Evolutionary conservation across 495 filamentous ascomycete genomes (phyloP).

Genomic region (Bombardia bombarda): DNA sequence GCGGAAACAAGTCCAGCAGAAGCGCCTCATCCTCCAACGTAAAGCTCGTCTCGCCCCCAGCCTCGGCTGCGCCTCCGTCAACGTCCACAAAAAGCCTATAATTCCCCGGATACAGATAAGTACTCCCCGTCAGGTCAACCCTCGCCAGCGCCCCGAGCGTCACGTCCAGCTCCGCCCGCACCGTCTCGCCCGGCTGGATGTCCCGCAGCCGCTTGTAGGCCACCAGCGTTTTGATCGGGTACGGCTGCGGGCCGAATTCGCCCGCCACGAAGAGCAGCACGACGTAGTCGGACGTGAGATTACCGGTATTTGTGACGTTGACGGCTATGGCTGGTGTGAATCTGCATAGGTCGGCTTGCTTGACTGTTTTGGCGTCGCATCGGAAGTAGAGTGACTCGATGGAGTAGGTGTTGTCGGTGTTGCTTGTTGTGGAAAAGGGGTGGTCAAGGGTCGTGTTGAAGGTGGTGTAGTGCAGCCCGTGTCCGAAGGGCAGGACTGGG

Average conservation of each 20-base stretch:
- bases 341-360: constrained; percentile 35
- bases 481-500: constrained; percentile 40
- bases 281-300: constrained; percentile 49
- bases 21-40: constrained; percentile 32
- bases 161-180: constrained; percentile 36
- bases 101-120: constrained; percentile 55
- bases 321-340: constrained; percentile 33
- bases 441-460: constrained; percentile 43
- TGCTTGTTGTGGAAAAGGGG: constrained; percentile 19
- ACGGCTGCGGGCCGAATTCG: constrained; percentile 48
- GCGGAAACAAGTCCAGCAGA: constrained; percentile 20
- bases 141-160: constrained; percentile 53
- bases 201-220: constrained; percentile 47
- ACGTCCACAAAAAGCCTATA: constrained; percentile 56
- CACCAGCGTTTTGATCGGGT: constrained; percentile 57
- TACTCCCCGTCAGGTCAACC: constrained; percentile 49
- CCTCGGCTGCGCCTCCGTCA: constrained; percentile 30
- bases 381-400: constrained; percentile 23
- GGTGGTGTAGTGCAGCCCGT: constrained; percentile 40
- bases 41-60: constrained; percentile 29
- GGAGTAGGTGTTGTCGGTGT: no score
- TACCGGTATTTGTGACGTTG: constrained; percentile 44
- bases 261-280: constrained; percentile 49
- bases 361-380: constrained; percentile 12
- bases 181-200: constrained; percentile 31